Percentiles rank a stretch among this genome's conserved stretches.
These are phyloP conservation scores for Dovyalis caffra DNA, from an alignment of 345 rosid species.

Conservation along the genomic window DNA sequence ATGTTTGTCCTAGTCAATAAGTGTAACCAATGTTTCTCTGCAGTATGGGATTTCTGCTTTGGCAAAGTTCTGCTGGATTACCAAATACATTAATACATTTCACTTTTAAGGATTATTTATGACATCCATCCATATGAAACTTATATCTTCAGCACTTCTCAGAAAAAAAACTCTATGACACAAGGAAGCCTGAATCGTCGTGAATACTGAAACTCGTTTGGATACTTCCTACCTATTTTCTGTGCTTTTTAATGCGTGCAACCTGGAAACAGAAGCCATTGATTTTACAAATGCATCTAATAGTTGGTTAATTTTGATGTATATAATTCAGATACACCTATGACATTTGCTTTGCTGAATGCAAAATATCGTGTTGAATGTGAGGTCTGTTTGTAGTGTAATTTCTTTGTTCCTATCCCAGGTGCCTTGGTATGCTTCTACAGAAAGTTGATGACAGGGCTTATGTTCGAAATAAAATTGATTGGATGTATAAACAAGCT, in stretches of 20 bases:
- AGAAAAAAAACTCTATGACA: not conserved
- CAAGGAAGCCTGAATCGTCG: not conserved
- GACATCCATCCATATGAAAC: not conserved
- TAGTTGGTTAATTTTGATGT: not conserved
- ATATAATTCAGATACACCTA: not conserved
- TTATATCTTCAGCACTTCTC: not conserved
- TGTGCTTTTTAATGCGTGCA: not conserved
- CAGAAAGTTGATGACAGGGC: slow-evolving; percentile 83
- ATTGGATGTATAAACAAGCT: slow-evolving; percentile 86
- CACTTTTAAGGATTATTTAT: too few relatives aligned
- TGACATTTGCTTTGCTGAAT: not conserved
- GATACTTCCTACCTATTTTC: not conserved
- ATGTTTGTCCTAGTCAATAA: too few relatives aligned
- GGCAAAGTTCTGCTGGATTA: too few relatives aligned
- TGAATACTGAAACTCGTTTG: not conserved
- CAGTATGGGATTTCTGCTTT: too few relatives aligned
- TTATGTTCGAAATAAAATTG: slow-evolving; percentile 81
- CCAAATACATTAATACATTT: too few relatives aligned
- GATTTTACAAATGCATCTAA: not conserved
- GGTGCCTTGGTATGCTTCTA: slow-evolving; percentile 91
- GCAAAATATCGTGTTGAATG: slow-evolving; percentile 1
- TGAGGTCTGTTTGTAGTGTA: not conserved
- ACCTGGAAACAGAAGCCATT: not conserved
- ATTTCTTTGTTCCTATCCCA: slow-evolving; percentile 33
- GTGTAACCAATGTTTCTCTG: too few relatives aligned